Conservation (phyloP, 192 early-diverging fungal species). For the Cetraspora pellucida region DNA sequence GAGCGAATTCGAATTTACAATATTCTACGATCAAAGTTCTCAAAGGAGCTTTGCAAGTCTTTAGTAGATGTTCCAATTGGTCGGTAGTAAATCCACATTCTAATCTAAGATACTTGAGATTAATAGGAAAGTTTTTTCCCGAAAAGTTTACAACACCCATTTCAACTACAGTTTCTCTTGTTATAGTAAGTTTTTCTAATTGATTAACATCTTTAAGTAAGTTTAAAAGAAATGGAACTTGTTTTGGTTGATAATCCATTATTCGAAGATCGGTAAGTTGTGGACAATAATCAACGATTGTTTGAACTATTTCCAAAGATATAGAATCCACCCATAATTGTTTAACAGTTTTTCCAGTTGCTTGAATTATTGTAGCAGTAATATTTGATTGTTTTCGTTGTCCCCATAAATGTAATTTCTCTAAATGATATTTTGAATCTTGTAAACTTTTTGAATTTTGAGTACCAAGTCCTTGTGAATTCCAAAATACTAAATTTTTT, state of each 20-base stretch:
- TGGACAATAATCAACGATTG: not conserved
- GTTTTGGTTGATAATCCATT: constrained; percentile 17
- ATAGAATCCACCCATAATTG: constrained; percentile 1
- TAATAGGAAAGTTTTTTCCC: not conserved
- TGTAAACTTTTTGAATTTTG: not conserved
- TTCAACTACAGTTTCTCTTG: constrained; percentile 3
- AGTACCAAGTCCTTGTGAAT: not conserved
- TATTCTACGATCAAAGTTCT: constrained; percentile 7
- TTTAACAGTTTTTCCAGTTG: not conserved
- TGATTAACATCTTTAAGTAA: not conserved
- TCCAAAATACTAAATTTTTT: not conserved
- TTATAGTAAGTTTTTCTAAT: not conserved
- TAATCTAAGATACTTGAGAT: constrained; percentile 3
- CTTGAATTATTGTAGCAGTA: not conserved
- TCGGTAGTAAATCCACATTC: not conserved
- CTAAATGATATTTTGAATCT: not conserved
- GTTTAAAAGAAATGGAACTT: not conserved
- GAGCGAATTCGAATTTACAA: not conserved
- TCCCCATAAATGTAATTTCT: not conserved
- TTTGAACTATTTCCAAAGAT: not conserved
- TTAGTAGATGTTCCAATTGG: constrained; percentile 8
- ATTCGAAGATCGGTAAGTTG: not conserved
- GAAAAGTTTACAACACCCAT: constrained; percentile 14
- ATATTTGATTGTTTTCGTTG: not conserved
- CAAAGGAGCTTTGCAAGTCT: not conserved